Evolutionary conservation across 2,329 filamentous ascomycete genomes (phyloP).

Genomic region (Alternaria brassicicola): DNA sequence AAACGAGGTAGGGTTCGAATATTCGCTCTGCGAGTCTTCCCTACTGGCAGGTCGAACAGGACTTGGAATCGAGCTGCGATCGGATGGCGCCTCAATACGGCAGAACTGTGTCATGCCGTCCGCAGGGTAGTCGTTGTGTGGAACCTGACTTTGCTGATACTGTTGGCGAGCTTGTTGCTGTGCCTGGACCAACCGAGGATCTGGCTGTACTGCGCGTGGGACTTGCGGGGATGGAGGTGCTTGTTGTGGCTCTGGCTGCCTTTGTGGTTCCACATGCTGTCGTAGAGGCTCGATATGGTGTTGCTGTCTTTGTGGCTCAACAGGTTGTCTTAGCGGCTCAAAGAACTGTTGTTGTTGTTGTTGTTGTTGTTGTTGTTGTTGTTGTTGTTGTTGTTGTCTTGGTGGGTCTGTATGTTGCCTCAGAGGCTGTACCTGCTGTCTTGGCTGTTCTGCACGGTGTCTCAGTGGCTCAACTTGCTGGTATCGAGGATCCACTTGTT

Average conservation of each 20-base stretch:
- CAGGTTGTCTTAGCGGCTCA: conserved; percentile 4
- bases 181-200: conserved; percentile 45
- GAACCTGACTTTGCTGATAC: conserved; percentile 65
- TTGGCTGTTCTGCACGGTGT: conserved; percentile 1
- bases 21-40: conserved; percentile 90
- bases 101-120: conserved; percentile 99
- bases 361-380: conserved; percentile 6
- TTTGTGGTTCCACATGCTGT: conserved; percentile 7
- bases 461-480: conserved; percentile 5
- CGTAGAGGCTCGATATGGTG: conserved; percentile 8
- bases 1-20: conserved; percentile 86
- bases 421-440: conserved; percentile 7
- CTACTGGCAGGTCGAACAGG: conserved; percentile 79
- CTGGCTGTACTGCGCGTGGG: conserved; percentile 37
- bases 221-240: conserved; percentile 15
- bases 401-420: conserved; percentile 8
- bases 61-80: conserved; percentile 70
- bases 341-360: conserved; percentile 4
- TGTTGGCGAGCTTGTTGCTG: conserved; percentile 48
- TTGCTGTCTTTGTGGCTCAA: conserved; percentile 2
- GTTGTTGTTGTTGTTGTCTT: conserved; percentile 8
- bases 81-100: conserved; percentile 73
- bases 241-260: conserved; percentile 6
- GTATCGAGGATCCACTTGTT: conserved; percentile 1
- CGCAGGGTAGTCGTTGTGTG: conserved; percentile 90